phyloP scores from a whole-genome alignment of 768 basidiomycete genomes.

The Lactarius trivialis region DNA sequence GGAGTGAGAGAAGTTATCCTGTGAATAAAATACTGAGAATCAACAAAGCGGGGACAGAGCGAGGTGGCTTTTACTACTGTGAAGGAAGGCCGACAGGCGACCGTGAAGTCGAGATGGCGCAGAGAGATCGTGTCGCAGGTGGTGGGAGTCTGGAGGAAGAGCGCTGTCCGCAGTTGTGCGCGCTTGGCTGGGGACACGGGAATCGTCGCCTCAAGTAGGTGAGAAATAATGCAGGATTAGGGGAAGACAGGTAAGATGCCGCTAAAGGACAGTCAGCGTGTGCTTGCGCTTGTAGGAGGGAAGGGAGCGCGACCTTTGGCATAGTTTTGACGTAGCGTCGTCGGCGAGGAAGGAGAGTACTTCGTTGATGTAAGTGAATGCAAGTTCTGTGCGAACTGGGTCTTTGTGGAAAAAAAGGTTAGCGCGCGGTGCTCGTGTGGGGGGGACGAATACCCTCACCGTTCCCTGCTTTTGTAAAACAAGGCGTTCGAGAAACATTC shows the following conservation, averaged over 20 bases:
- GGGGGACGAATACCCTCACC: conserved; percentile 33
- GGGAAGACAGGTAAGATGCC: conserved; percentile 28
- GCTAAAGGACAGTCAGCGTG: conserved; percentile 19
- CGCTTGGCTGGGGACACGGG: conserved; percentile 73
- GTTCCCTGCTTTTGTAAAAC: conserved; percentile 61
- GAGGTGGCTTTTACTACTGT: too few relatives aligned
- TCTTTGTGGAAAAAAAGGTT: conserved; percentile 39
- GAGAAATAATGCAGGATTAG: conserved; percentile 43
- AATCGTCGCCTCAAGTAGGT: conserved; percentile 74
- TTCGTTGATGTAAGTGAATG: conserved; percentile 12
- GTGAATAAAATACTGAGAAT: too few relatives aligned
- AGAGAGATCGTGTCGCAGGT: too few relatives aligned
- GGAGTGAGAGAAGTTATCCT: too few relatives aligned
- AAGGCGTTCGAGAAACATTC: conserved; percentile 78
- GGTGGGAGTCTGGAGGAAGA: conserved; percentile 74
- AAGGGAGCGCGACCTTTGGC: conserved; percentile 20
- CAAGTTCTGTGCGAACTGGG: conserved; percentile 58
- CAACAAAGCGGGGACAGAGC: too few relatives aligned
- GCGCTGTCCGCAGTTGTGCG: conserved; percentile 62
- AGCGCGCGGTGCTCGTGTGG: neutral
- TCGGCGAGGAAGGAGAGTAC: conserved; percentile 25
- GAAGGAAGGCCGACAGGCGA: too few relatives aligned
- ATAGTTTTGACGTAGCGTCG: conserved; percentile 18
- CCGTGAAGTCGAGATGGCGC: too few relatives aligned
- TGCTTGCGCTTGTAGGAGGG: neutral